phyloP scores from a whole-genome alignment of 1,284 basidiomycete genomes.

The Sparassis latifolia region DNA sequence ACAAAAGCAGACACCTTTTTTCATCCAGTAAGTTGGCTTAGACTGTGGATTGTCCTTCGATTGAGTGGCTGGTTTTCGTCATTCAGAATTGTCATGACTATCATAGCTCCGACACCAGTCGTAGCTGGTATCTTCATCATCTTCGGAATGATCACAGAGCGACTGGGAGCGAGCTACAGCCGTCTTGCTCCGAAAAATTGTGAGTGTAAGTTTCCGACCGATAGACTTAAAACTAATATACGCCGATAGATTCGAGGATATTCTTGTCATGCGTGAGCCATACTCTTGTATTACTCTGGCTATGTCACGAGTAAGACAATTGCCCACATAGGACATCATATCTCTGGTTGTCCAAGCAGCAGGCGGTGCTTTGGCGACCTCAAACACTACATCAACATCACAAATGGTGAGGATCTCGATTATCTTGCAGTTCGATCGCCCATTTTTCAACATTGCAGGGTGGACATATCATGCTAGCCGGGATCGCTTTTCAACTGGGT shows the following conservation, averaged over 20 bases:
- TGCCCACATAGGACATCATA: slow-evolving; percentile 36
- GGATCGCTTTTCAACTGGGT: slow-evolving; percentile 52
- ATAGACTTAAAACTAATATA: neutral
- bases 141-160: slow-evolving; percentile 34
- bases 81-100: slow-evolving; percentile 33
- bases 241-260: slow-evolving; percentile 37
- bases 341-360: slow-evolving; percentile 47
- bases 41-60: neutral
- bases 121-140: slow-evolving; percentile 45
- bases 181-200: slow-evolving; percentile 9
- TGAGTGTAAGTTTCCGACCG: neutral
- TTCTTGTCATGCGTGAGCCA: slow-evolving; percentile 40
- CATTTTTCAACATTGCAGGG: slow-evolving; percentile 25
- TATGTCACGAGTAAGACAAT: neutral
- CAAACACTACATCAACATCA: slow-evolving; percentile 18
- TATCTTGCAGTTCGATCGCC: neutral
- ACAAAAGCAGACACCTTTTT: slow-evolving; percentile 21
- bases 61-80: neutral
- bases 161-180: slow-evolving; percentile 33
- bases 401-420: slow-evolving; percentile 15
- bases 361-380: slow-evolving; percentile 46
- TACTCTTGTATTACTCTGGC: neutral
- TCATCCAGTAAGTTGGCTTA: slow-evolving; percentile 34
- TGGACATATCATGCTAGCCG: slow-evolving; percentile 47
- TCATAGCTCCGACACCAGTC: slow-evolving; percentile 42